A percentile compares a stretch with the other conserved stretches of the same genome.
Conservation (phyloP, 1,139 yeast genomes). For the Sugiyamaella neomexicana region DNA sequence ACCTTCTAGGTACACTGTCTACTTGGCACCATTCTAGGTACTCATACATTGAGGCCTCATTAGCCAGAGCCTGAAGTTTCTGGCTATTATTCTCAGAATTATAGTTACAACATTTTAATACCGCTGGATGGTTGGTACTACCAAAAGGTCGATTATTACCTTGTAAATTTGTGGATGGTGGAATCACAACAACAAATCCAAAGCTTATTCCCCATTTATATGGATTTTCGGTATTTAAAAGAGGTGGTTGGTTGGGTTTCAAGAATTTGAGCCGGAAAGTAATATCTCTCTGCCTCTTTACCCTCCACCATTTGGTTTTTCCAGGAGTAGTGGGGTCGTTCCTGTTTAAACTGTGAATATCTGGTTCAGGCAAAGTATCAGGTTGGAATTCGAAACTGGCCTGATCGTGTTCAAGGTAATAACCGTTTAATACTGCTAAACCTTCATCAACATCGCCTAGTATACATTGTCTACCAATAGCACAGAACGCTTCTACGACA, state of each 20-base stretch:
- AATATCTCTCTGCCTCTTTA: constrained; percentile 21
- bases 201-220: constrained; percentile 20
- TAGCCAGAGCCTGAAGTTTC: constrained; percentile 20
- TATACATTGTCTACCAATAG: constrained; percentile 10
- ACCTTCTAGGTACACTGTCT: constrained; percentile 26
- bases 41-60: constrained; percentile 35
- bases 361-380: constrained; percentile 28
- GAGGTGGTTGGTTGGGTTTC: constrained; percentile 15
- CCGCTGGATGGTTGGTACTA: constrained; percentile 14
- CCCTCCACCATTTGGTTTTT: constrained; percentile 29
- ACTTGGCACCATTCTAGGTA: constrained; percentile 26
- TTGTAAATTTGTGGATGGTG: constrained; percentile 3
- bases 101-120: constrained; percentile 26
- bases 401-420: constrained; percentile 20
- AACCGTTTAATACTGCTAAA: constrained; percentile 1
- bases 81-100: constrained; percentile 8
- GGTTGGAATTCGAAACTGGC: constrained; percentile 19
- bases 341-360: constrained; percentile 26
- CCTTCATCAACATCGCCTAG: constrained; percentile 22
- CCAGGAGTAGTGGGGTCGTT: constrained; percentile 26
- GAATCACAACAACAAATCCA: constrained; percentile 14
- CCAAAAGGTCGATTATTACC: neutral
- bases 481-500: constrained; percentile 21
- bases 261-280: constrained; percentile 17
- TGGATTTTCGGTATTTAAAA: constrained; percentile 14